phyloP scores from a whole-genome alignment of 495 filamentous ascomycete species.

The Amorphotheca resinae region DNA sequence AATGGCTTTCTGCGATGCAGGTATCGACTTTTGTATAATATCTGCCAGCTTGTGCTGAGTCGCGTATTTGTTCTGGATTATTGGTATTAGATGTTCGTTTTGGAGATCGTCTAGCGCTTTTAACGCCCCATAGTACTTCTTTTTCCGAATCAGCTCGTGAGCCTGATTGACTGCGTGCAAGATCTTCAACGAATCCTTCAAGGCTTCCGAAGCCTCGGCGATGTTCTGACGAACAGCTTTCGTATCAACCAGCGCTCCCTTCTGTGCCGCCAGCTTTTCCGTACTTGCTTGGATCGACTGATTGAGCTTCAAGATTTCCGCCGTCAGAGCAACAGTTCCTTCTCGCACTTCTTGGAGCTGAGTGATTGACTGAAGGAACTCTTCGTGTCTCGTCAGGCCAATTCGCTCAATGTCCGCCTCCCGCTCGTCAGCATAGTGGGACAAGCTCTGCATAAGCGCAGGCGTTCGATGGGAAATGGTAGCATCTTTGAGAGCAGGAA shows the following conservation, averaged over 20 bases:
- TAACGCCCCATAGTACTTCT: slow-evolving; percentile 90
- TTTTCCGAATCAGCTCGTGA: slow-evolving; percentile 76
- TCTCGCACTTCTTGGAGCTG: slow-evolving; percentile 82
- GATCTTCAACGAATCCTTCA: slow-evolving; percentile 86
- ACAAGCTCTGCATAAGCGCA: slow-evolving; percentile 64
- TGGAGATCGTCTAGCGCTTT: slow-evolving; percentile 91
- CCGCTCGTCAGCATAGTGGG: slow-evolving; percentile 69
- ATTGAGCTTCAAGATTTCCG: slow-evolving; percentile 86
- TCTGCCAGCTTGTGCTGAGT: slow-evolving; percentile 92
- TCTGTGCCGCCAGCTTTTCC: slow-evolving; percentile 87
- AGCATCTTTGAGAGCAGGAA: slow-evolving; percentile 84
- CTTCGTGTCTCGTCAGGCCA: slow-evolving; percentile 90
- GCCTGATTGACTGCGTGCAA: slow-evolving; percentile 88
- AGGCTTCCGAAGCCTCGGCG: slow-evolving; percentile 76
- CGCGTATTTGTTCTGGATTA: slow-evolving; percentile 49
- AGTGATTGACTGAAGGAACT: slow-evolving; percentile 86
- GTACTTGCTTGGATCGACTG: slow-evolving; percentile 93
- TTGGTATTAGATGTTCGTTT: slow-evolving; percentile 64
- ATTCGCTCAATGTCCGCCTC: slow-evolving; percentile 90
- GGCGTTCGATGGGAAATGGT: slow-evolving; percentile 59
- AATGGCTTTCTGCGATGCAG: slow-evolving; percentile 82
- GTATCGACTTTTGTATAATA: slow-evolving; percentile 89
- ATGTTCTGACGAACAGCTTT: slow-evolving; percentile 90
- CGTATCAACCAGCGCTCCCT: slow-evolving; percentile 84
- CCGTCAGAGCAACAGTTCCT: slow-evolving; percentile 73